These are phyloP conservation scores for Samsoniella hepiali DNA, from an alignment of 2,329 filamentous ascomycete genomes.

Conservation along the genomic window DNA sequence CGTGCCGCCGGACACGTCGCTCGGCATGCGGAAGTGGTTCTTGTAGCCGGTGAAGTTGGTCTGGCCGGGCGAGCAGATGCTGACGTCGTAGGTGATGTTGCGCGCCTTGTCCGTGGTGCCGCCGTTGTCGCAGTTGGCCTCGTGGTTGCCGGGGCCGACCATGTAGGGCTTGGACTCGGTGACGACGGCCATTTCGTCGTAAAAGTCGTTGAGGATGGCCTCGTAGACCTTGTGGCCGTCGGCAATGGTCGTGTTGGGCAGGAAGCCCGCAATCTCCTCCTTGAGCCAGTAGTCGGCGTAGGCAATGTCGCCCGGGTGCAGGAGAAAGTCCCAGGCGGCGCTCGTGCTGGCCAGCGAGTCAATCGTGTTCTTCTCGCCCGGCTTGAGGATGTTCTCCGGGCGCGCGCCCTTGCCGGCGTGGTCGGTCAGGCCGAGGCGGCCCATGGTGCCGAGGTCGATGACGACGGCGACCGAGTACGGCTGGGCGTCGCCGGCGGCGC, in stretches of 20 bases:
- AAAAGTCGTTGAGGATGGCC: constrained; percentile 16
- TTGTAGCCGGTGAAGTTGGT: constrained; percentile 18
- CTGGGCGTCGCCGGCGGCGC: background rate
- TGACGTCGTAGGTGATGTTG: constrained; percentile 3
- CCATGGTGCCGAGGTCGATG: constrained; percentile 21
- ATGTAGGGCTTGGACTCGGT: constrained; percentile 10
- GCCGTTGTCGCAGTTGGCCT: constrained; percentile 12
- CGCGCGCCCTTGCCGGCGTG: constrained; percentile 8
- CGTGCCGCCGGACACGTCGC: constrained; percentile 14
- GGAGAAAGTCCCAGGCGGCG: background rate
- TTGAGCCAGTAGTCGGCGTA: constrained; percentile 16
- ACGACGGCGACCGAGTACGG: constrained; percentile 8
- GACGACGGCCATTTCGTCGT: constrained; percentile 8
- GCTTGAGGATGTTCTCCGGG: background rate
- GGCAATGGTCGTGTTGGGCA: constrained; percentile 9
- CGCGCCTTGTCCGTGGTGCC: background rate
- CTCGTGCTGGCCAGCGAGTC: background rate
- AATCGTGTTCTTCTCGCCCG: constrained; percentile 5
- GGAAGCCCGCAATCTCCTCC: constrained; percentile 5
- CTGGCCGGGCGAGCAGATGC: constrained; percentile 16
- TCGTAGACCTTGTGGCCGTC: constrained; percentile 12
- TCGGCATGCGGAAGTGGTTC: constrained; percentile 16
- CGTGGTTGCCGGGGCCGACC: constrained; percentile 17
- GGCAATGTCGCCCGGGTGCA: constrained; percentile 15
- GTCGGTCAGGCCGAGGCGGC: constrained; percentile 18